Percentiles rank a stretch among this genome's conserved stretches.
Evolutionary conservation across 2,329 filamentous ascomycete species (phyloP).

Genomic region (Cordyceps pruinosa): DNA sequence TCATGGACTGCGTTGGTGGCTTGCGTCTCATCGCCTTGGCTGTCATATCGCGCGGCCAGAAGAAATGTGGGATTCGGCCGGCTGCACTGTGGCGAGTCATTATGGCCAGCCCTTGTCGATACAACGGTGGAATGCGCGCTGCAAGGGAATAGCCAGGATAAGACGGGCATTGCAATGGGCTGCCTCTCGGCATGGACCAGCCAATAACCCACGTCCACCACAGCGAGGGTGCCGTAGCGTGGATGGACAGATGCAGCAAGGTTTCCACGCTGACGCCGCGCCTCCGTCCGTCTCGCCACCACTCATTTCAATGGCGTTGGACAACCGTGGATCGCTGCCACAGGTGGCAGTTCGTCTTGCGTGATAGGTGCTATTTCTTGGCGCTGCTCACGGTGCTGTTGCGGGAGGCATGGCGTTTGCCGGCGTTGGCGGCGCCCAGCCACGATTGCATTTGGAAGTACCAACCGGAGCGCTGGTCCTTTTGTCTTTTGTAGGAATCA

Average conservation of each 20-base stretch:
- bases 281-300: not conserved
- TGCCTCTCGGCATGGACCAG: not conserved
- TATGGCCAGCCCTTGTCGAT: not conserved
- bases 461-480: too few relatives aligned
- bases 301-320: not conserved
- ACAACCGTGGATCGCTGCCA: not conserved
- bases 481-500: too few relatives aligned
- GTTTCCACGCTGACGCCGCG: not conserved
- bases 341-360: not conserved
- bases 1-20: constrained; percentile 4
- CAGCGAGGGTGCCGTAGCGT: not conserved
- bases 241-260: not conserved
- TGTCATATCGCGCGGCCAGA: not conserved
- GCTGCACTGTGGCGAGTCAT: not conserved
- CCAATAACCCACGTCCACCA: too few relatives aligned
- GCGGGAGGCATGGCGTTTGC: not conserved
- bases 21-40: not conserved
- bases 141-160: not conserved
- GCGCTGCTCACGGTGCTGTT: not conserved
- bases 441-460: too few relatives aligned
- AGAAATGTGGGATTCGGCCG: not conserved
- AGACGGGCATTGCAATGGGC: not conserved
- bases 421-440: too few relatives aligned
- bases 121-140: not conserved
- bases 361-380: constrained; percentile 5